Evolutionary conservation across 768 basidiomycete genomes (phyloP).

Genomic region (Hirschioporus abietinus): DNA sequence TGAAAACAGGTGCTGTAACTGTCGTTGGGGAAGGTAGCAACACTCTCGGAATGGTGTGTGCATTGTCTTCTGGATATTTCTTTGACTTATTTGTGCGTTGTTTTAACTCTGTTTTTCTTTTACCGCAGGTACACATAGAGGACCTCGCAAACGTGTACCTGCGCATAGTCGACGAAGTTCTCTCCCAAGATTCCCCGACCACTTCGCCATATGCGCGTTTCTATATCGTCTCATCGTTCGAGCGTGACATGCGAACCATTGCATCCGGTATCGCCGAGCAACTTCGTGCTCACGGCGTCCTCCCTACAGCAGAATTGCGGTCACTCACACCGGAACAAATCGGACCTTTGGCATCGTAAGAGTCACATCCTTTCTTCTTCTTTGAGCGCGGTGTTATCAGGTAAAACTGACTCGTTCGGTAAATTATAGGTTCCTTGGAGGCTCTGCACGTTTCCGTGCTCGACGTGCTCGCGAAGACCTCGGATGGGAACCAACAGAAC

Average conservation of each 20-base stretch:
- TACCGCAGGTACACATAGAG: neutral
- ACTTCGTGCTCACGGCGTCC: neutral
- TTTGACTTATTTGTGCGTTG: neutral
- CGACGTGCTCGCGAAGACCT: neutral
- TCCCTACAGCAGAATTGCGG: neutral
- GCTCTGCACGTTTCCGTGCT: neutral
- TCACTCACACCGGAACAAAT: neutral
- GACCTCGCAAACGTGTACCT: neutral
- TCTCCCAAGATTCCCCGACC: neutral
- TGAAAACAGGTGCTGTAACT: neutral
- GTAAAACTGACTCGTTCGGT: neutral
- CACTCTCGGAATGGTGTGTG: neutral
- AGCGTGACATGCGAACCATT: neutral
- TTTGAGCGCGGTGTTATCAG: neutral
- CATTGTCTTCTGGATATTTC: neutral
- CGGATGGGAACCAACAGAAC: neutral
- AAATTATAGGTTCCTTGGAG: neutral
- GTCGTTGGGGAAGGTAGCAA: neutral
- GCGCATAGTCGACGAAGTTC: neutral
- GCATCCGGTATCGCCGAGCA: neutral
- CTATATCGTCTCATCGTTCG: conserved; percentile 3
- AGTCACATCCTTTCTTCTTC: neutral
- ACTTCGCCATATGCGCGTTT: conserved; percentile 1
- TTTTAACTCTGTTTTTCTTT: neutral
- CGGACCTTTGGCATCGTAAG: conserved; percentile 1